These are phyloP conservation scores for Letharia lupina DNA, from an alignment of 495 filamentous ascomycete genomes.

Conservation along the genomic window DNA sequence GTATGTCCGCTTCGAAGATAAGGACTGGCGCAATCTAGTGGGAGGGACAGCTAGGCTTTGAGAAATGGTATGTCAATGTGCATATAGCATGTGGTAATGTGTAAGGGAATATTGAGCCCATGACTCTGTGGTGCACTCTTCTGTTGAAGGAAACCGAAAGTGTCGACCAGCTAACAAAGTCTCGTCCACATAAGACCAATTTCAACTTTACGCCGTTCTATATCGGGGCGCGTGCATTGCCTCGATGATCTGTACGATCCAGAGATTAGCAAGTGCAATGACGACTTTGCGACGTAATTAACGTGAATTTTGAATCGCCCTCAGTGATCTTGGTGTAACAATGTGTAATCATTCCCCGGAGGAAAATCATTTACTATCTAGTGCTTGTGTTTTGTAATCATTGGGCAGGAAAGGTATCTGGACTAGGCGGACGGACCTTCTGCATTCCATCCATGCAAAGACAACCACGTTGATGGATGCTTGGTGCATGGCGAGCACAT, in stretches of 20 bases:
- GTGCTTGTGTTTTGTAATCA: constrained; percentile 70
- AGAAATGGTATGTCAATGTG: neutral
- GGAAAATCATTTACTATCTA: constrained; percentile 77
- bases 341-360: constrained; percentile 54
- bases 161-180: neutral
- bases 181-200: neutral
- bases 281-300: neutral
- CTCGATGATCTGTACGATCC: neutral
- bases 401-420: constrained; percentile 34
- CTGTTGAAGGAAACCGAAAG: neutral
- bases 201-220: neutral
- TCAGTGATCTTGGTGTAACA: constrained; percentile 85
- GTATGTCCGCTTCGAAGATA: constrained; percentile 50
- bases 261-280: neutral
- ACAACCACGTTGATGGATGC: neutral
- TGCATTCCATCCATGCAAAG: neutral
- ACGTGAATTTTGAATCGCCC: constrained; percentile 27
- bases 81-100: neutral
- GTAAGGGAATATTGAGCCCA: neutral
- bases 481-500: neutral
- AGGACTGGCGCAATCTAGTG: constrained; percentile 50
- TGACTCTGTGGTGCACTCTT: neutral
- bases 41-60: constrained; percentile 25
- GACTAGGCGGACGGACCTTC: constrained; percentile 3
- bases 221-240: neutral